phyloP scores from a whole-genome alignment of 805 yeast genomes.

The Ogataea angusta region DNA sequence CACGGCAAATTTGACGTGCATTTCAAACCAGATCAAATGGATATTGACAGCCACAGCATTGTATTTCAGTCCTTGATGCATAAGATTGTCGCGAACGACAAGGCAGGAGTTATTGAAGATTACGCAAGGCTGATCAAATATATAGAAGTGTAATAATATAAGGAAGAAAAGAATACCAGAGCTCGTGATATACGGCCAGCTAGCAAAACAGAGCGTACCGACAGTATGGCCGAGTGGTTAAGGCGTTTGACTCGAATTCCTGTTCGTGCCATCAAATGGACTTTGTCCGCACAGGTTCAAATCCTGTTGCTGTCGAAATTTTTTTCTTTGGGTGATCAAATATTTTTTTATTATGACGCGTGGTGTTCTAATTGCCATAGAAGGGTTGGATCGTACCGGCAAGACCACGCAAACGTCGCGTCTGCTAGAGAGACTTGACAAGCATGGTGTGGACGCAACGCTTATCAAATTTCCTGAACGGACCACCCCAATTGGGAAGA shows the following conservation, averaged over 20 bases:
- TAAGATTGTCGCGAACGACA: conserved; percentile 18
- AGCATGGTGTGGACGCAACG: conserved; percentile 36
- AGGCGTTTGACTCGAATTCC: conserved; percentile 37
- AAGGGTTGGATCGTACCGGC: conserved; percentile 94
- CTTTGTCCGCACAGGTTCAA: conserved; percentile 66
- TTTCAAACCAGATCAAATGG: conserved; percentile 19
- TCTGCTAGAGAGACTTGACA: conserved; percentile 32
- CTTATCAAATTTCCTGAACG: conserved; percentile 86
- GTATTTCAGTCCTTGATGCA: conserved; percentile 30
- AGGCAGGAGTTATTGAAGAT: conserved; percentile 13
- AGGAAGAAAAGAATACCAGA: neutral
- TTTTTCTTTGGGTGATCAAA: conserved; percentile 22
- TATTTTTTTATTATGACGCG: conserved; percentile 32
- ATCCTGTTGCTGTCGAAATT: conserved; percentile 57
- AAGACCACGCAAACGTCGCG: conserved; percentile 75
- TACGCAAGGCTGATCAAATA: conserved; percentile 9
- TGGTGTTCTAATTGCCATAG: conserved; percentile 77
- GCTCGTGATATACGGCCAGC: neutral
- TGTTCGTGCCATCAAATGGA: conserved; percentile 39
- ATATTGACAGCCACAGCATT: conserved; percentile 27
- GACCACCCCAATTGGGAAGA: conserved; percentile 71
- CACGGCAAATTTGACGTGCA: conserved; percentile 23
- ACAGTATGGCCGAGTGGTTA: conserved; percentile 42
- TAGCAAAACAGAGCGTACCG: conserved; percentile 9
- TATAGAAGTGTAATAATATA: neutral